phyloP scores from a whole-genome alignment of 139 green algal genomes.

The Auxenochlorella protothecoides region DNA sequence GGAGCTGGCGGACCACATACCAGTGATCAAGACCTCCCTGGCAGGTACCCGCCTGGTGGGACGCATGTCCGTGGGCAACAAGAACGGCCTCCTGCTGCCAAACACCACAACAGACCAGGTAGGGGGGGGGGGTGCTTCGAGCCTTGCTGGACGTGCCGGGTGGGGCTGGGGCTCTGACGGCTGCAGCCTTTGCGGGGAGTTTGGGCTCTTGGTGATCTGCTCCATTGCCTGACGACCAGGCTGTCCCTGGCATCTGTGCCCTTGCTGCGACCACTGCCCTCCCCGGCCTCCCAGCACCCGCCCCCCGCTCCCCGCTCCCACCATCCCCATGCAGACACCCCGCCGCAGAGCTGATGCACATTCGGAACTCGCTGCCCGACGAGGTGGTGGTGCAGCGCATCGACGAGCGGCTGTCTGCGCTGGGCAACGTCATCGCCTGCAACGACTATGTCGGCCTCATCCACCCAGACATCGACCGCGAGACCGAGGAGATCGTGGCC shows the following conservation, averaged over 20 bases:
- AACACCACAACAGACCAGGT: slow-evolving; percentile 89
- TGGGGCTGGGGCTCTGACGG: too few species aligned
- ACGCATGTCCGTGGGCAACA: slow-evolving; percentile 87
- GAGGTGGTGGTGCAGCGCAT: slow-evolving; percentile 95
- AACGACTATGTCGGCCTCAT: slow-evolving; percentile 99
- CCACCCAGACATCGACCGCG: slow-evolving; percentile 93
- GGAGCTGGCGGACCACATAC: slow-evolving; percentile 93
- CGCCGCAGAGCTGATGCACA: slow-evolving; percentile 81
- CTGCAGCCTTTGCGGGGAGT: too few species aligned
- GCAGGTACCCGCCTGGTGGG: slow-evolving; percentile 92
- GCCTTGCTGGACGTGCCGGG: too few species aligned
- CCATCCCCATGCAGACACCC: too few species aligned
- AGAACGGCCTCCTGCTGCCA: slow-evolving; percentile 93
- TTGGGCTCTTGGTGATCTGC: too few species aligned
- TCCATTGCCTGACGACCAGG: too few species aligned
- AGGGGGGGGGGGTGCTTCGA: too few species aligned
- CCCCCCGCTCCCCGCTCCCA: too few species aligned
- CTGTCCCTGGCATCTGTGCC: too few species aligned
- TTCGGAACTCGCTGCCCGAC: slow-evolving; percentile 95
- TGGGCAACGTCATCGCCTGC: slow-evolving; percentile 96
- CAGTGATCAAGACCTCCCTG: slow-evolving; percentile 87
- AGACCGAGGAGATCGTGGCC: slow-evolving; percentile 85
- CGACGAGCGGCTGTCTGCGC: slow-evolving; percentile 91
- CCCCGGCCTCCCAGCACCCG: too few species aligned
- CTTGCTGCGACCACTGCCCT: too few species aligned